Conservation (phyloP, 1,284 basidiomycete species). For the Tilletiaria anomala region DNA sequence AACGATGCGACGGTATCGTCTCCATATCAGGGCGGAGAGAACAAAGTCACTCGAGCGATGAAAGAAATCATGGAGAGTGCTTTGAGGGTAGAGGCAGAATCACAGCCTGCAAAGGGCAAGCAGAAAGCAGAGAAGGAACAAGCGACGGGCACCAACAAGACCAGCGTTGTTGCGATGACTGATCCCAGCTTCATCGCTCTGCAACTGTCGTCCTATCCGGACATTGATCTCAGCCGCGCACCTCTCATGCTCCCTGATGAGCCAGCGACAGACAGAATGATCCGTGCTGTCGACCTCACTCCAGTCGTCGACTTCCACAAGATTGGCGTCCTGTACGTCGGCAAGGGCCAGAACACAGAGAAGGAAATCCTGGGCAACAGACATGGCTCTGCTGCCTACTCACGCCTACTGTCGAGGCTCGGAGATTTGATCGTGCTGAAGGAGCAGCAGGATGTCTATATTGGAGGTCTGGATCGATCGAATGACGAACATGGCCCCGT, state of each 20-base stretch:
- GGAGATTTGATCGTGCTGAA: conserved; percentile 80
- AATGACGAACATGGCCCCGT: conserved; percentile 51
- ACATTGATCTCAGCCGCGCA: conserved; percentile 34
- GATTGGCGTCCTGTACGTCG: conserved; percentile 90
- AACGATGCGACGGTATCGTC: too few species aligned
- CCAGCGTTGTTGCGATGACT: conserved; percentile 58
- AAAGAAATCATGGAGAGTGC: too few species aligned
- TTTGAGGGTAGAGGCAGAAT: too few species aligned
- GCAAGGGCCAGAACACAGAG: conserved; percentile 73
- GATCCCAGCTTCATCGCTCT: conserved; percentile 69
- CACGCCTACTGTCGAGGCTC: conserved; percentile 75
- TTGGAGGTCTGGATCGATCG: conserved; percentile 74
- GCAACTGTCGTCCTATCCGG: conserved; percentile 53
- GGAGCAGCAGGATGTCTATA: conserved; percentile 68
- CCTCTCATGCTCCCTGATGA: conserved; percentile 44
- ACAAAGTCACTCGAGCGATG: too few species aligned
- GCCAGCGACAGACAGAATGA: conserved; percentile 49
- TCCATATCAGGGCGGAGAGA: too few species aligned
- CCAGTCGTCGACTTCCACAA: conserved; percentile 97
- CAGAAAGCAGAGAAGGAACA: background rate
- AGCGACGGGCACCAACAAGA: conserved; percentile 48
- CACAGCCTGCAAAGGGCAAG: too few species aligned
- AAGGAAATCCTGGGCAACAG: conserved; percentile 74
- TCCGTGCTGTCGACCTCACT: conserved; percentile 64
- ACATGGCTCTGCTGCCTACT: conserved; percentile 86